These are phyloP conservation scores for Globisporangium nodosum DNA, from an alignment of 352 stramenopile genomes.

Conservation along the genomic window DNA sequence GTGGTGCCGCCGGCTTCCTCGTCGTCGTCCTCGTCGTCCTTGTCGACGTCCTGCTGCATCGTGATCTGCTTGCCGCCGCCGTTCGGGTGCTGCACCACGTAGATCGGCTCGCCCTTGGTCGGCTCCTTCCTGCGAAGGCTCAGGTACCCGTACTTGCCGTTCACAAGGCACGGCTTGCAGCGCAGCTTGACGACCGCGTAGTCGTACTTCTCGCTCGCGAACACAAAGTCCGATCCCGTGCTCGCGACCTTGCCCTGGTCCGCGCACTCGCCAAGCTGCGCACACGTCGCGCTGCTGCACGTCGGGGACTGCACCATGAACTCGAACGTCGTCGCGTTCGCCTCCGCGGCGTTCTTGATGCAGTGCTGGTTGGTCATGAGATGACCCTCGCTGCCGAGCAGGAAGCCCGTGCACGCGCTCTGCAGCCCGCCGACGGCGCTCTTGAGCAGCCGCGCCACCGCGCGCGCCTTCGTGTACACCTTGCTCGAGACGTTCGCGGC, in stretches of 20 bases:
- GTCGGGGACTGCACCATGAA: constrained; percentile 30
- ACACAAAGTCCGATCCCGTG: constrained; percentile 17
- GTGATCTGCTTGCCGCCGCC: constrained; percentile 34
- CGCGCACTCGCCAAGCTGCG: constrained; percentile 22
- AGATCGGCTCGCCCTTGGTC: constrained; percentile 32
- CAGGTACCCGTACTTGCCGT: constrained; percentile 32
- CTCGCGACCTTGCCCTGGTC: constrained; percentile 20
- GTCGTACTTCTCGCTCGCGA: constrained; percentile 25
- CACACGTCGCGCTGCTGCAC: constrained; percentile 25
- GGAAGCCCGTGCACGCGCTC: constrained; percentile 35
- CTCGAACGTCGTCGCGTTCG: constrained; percentile 25
- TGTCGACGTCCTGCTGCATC: constrained; percentile 26
- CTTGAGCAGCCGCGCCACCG: constrained; percentile 33
- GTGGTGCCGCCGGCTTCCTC: constrained; percentile 4
- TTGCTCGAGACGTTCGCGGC: constrained; percentile 11
- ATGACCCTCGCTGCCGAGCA: constrained; percentile 37
- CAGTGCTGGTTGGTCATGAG: constrained; percentile 51
- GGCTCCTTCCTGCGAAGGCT: constrained; percentile 22
- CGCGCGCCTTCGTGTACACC: constrained; percentile 21
- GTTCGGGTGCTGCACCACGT: constrained; percentile 43
- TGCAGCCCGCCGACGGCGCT: constrained; percentile 13
- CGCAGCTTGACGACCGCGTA: constrained; percentile 42
- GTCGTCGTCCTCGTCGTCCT: constrained; percentile 24
- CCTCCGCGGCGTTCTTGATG: constrained; percentile 23
- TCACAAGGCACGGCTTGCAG: constrained; percentile 19